phyloP scores from a whole-genome alignment of 257 asterid genomes.

The Solanum appendiculatum region DNA sequence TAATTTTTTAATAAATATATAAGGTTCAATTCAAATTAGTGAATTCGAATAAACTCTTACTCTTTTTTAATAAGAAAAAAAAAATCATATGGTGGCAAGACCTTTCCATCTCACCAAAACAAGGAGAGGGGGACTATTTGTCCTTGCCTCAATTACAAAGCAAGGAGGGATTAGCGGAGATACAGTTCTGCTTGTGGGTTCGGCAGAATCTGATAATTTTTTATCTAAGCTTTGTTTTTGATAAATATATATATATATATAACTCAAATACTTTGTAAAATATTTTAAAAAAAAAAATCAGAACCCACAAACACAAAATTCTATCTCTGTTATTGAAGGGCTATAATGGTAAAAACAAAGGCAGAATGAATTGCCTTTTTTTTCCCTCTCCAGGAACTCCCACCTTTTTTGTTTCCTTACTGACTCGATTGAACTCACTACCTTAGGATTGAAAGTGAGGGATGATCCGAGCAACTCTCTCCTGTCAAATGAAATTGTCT shows the following conservation, averaged over 20 bases:
- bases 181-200: neutral
- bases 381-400: neutral
- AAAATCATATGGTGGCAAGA: neutral
- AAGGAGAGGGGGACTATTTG: neutral
- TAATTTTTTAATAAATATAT: neutral
- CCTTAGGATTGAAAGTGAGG: neutral
- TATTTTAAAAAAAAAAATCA: neutral
- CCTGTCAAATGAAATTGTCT: neutral
- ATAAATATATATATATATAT: neutral
- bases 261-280: neutral
- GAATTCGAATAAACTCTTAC: neutral
- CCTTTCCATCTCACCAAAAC: neutral
- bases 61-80: neutral
- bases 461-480: neutral
- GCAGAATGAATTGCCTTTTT: neutral
- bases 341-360: constrained; percentile 11
- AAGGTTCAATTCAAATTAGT: neutral
- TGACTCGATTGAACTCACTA: neutral
- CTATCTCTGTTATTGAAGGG: neutral
- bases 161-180: neutral
- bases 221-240: neutral
- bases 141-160: neutral
- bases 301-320: neutral
- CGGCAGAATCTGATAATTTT: neutral
- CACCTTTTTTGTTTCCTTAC: neutral